Conservation (phyloP, 495 filamentous ascomycete genomes). For the Trichoderma parareesei region DNA sequence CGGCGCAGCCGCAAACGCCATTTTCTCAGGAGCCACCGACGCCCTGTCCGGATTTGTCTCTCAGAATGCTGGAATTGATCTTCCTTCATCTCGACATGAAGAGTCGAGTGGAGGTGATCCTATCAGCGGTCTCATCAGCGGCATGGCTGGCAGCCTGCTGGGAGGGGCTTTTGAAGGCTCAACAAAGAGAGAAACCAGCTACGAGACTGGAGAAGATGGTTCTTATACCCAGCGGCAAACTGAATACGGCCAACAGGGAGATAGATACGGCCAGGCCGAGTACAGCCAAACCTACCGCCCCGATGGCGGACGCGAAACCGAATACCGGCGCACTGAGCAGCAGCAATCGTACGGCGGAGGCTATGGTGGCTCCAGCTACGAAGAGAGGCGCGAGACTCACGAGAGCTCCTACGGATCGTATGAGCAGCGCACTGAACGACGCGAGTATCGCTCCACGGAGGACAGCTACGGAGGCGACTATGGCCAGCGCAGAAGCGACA, state of each 20-base stretch:
- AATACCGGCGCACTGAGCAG: constrained; percentile 39
- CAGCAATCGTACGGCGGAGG: constrained; percentile 21
- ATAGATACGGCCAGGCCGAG: constrained; percentile 41
- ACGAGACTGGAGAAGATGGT: constrained; percentile 25
- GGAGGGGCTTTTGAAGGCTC: constrained; percentile 16
- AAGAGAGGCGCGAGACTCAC: constrained; percentile 28
- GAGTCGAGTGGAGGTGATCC: not conserved
- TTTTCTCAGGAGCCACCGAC: constrained; percentile 37
- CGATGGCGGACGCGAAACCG: constrained; percentile 33
- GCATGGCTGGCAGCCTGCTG: constrained; percentile 14
- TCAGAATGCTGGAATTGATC: constrained; percentile 18
- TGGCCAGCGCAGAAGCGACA: not conserved
- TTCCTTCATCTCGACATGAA: not conserved
- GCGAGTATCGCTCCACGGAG: not conserved
- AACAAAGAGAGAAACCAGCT: constrained; percentile 17
- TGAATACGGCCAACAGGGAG: constrained; percentile 37
- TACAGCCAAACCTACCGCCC: constrained; percentile 34
- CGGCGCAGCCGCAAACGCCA: constrained; percentile 32
- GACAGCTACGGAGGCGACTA: constrained; percentile 10
- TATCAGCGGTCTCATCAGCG: constrained; percentile 12
- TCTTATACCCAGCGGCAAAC: constrained; percentile 34
- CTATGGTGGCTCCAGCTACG: constrained; percentile 25
- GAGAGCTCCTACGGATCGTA: constrained; percentile 15
- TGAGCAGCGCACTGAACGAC: constrained; percentile 6
- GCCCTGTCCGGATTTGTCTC: constrained; percentile 29